These are phyloP conservation scores for Neurospora sp. DNA, from an alignment of 495 filamentous ascomycete species.

Conservation along the genomic window DNA sequence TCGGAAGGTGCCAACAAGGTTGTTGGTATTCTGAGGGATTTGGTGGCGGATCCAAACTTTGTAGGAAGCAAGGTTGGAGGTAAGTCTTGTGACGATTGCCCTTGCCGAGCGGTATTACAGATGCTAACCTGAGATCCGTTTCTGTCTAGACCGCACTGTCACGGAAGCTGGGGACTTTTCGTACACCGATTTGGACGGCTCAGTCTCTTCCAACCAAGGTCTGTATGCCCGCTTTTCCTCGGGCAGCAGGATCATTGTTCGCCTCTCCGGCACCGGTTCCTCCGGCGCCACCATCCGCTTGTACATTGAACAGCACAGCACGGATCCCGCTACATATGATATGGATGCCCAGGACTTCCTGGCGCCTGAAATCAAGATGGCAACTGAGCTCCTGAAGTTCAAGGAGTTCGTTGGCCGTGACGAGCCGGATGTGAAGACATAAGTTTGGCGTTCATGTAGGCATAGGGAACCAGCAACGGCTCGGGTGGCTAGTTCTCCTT, in stretches of 20 bases:
- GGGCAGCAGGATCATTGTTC: slow-evolving; percentile 86
- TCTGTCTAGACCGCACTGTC: slow-evolving; percentile 56
- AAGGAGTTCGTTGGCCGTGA: slow-evolving; percentile 82
- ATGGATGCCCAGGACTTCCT: slow-evolving; percentile 89
- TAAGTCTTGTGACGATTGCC: slow-evolving; percentile 18
- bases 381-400: slow-evolving; percentile 75
- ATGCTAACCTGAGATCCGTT: slow-evolving; percentile 4
- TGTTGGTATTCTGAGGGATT: slow-evolving; percentile 60
- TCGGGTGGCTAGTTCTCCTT: not conserved
- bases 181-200: slow-evolving; percentile 94
- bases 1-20: slow-evolving; percentile 83
- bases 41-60: slow-evolving; percentile 59
- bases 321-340: slow-evolving; percentile 61
- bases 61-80: slow-evolving; percentile 71
- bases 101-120: not conserved
- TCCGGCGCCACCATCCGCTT: slow-evolving; percentile 92
- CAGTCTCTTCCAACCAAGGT: slow-evolving; percentile 90
- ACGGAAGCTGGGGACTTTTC: slow-evolving; percentile 87
- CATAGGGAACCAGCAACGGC: not conserved
- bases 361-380: slow-evolving; percentile 74
- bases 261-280: slow-evolving; percentile 87
- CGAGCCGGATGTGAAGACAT: slow-evolving; percentile 93
- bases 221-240: slow-evolving; percentile 92
- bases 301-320: slow-evolving; percentile 86
- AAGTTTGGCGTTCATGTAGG: slow-evolving; percentile 15